phyloP scores from a whole-genome alignment of 2,329 filamentous ascomycete species.

The Fusarium sp. region DNA sequence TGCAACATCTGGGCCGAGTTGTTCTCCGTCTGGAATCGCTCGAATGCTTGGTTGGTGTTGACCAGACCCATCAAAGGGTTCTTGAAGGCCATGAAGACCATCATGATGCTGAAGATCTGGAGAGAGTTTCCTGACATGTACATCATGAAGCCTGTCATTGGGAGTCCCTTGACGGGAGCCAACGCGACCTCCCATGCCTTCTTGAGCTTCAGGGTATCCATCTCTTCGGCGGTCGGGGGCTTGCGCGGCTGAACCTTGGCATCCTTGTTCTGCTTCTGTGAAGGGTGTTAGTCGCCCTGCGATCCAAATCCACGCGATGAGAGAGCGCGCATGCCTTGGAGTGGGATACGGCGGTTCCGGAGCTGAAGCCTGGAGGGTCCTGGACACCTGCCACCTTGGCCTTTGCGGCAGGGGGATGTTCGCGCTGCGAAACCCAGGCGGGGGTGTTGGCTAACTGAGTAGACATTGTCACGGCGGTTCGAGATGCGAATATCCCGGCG shows the following conservation, averaged over 20 bases:
- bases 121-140: slow-evolving; percentile 99
- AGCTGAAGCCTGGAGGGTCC: slow-evolving; percentile 88
- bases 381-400: slow-evolving; percentile 76
- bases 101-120: slow-evolving; percentile 99
- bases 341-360: slow-evolving; percentile 57
- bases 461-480: slow-evolving; percentile 33
- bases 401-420: slow-evolving; percentile 74
- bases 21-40: slow-evolving; percentile 86
- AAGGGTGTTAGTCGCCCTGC: slow-evolving; percentile 12
- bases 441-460: slow-evolving; percentile 61
- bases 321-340: slow-evolving; percentile 65
- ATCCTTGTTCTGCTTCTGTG: slow-evolving; percentile 65
- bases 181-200: slow-evolving; percentile 99
- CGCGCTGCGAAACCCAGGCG: slow-evolving; percentile 86
- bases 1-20: slow-evolving; percentile 80
- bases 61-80: slow-evolving; percentile 89
- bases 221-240: slow-evolving; percentile 82
- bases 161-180: slow-evolving; percentile 90
- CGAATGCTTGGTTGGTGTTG: slow-evolving; percentile 87
- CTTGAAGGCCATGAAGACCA: slow-evolving; percentile 99
- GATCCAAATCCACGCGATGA: not conserved
- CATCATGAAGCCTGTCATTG: slow-evolving; percentile 99
- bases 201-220: slow-evolving; percentile 95
- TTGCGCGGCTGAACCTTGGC: slow-evolving; percentile 67
- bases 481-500: not conserved